These are phyloP conservation scores for Solanum gandarillasii DNA, from an alignment of 257 asterid species.

Conservation along the genomic window DNA sequence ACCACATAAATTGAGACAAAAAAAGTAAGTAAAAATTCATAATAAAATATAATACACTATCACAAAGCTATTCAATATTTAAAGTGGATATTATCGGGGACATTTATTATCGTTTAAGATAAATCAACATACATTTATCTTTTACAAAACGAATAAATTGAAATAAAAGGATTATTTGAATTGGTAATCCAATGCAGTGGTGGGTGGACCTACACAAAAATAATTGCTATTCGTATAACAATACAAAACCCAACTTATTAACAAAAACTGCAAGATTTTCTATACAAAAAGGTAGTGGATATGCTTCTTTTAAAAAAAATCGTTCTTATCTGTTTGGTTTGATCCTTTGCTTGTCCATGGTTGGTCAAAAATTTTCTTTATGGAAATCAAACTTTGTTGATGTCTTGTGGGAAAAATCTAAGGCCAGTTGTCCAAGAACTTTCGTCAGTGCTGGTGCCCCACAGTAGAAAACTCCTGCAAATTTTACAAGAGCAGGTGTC, in stretches of 20 bases:
- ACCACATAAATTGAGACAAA: too few relatives aligned
- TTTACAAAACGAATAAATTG: neutral
- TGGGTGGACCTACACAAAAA: neutral
- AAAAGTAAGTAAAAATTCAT: too few relatives aligned
- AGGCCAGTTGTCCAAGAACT: slow-evolving; percentile 45
- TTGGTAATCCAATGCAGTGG: neutral
- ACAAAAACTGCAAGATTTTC: neutral
- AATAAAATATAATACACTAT: too few relatives aligned
- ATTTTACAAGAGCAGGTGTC: neutral
- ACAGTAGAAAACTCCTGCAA: slow-evolving; percentile 67
- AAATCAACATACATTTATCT: too few relatives aligned
- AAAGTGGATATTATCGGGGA: too few relatives aligned
- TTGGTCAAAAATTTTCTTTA: slow-evolving; percentile 41
- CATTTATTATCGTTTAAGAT: neutral
- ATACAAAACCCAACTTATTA: neutral
- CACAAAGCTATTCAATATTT: neutral
- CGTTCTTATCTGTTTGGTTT: neutral
- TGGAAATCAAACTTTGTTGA: slow-evolving; percentile 57
- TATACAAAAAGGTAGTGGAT: neutral
- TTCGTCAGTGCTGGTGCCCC: slow-evolving; percentile 57
- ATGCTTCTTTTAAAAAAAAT: neutral
- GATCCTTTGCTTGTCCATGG: neutral
- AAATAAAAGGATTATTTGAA: neutral
- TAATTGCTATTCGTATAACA: neutral
- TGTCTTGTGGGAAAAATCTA: slow-evolving; percentile 52